Percentiles rank a stretch among this genome's conserved stretches.
These are phyloP conservation scores for Coleophoma cylindrospora DNA, from an alignment of 2,329 filamentous ascomycete species.

Conservation along the genomic window DNA sequence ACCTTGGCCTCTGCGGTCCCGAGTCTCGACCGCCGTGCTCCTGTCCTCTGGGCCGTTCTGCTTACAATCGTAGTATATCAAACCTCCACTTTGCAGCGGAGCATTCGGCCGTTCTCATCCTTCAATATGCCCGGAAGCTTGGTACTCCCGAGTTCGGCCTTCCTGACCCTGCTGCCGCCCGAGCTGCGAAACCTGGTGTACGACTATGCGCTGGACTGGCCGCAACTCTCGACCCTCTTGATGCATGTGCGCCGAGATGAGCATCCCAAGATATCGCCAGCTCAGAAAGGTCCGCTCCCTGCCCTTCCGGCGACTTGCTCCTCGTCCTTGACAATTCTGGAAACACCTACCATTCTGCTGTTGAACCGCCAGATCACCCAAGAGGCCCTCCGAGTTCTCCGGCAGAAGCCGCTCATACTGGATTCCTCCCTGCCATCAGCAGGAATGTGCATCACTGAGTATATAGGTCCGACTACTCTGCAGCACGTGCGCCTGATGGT, in stretches of 20 bases:
- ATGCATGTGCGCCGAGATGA: background rate
- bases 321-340: background rate
- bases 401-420: conserved; percentile 23
- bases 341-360: conserved; percentile 27
- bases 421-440: conserved; percentile 6
- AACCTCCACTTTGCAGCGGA: too few species aligned
- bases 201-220: conserved; percentile 7
- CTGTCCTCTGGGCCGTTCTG: too few species aligned
- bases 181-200: conserved; percentile 11
- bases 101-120: too few species aligned
- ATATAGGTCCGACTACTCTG: conserved; percentile 12
- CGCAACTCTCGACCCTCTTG: background rate
- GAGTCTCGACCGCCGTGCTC: too few species aligned
- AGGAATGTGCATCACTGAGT: conserved; percentile 12
- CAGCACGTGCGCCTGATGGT: conserved; percentile 11
- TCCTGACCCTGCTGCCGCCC: conserved; percentile 4
- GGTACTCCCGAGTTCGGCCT: background rate
- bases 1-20: too few species aligned
- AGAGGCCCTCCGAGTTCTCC: conserved; percentile 24
- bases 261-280: background rate
- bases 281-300: background rate
- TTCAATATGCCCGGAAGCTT: too few species aligned
- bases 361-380: conserved; percentile 27
- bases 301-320: background rate
- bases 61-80: too few species aligned